Conservation (phyloP, 176 grass and related monocot species). For the Oryza officinalis region DNA sequence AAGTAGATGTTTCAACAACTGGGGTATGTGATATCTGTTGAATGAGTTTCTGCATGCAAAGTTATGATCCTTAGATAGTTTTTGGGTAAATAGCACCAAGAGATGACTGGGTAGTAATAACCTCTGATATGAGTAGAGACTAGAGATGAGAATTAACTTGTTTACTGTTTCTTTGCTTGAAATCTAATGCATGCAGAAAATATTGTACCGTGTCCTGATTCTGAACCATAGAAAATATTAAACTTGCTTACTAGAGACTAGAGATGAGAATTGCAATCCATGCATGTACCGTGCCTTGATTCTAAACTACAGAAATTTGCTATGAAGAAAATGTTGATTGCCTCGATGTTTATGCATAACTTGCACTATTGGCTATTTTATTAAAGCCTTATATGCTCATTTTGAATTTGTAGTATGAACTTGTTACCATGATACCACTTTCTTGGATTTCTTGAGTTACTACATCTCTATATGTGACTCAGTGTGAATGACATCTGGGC, state of each 20-base stretch:
- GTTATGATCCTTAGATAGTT: not conserved
- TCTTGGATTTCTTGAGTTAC: not conserved
- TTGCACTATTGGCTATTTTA: not conserved
- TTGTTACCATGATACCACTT: not conserved
- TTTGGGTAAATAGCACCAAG: not conserved
- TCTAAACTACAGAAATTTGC: not conserved
- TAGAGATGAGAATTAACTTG: not conserved
- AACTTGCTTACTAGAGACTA: not conserved
- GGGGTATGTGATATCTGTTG: not conserved
- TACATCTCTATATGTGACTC: not conserved
- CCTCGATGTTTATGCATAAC: not conserved
- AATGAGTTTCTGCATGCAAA: not conserved
- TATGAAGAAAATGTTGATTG: not conserved
- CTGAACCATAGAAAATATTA: not conserved
- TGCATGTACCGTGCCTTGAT: not conserved
- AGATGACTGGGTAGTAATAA: no score
- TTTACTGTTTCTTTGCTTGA: not conserved
- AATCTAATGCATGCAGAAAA: not conserved
- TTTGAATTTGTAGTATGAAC: not conserved
- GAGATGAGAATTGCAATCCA: not conserved
- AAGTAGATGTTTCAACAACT: not conserved
- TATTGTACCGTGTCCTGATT: not conserved
- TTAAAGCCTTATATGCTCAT: not conserved
- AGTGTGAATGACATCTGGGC: not conserved
- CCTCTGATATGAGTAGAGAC: not conserved